phyloP scores from a whole-genome alignment of 257 asterid genomes.

The Nicotiana attenuata region DNA sequence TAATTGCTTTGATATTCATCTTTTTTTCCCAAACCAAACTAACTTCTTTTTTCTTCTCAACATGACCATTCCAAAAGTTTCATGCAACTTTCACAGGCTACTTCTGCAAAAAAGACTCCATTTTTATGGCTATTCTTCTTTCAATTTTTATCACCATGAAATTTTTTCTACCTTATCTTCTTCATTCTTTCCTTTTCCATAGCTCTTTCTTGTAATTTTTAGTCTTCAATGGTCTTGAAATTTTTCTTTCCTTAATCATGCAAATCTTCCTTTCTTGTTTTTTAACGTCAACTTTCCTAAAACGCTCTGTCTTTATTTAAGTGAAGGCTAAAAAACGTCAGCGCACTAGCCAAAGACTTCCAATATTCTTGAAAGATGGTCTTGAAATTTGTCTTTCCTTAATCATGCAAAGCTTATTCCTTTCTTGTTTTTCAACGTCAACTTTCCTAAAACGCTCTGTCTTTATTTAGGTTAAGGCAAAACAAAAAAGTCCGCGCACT shows the following conservation, averaged over 20 bases:
- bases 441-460: too few relatives aligned
- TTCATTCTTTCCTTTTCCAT: background rate
- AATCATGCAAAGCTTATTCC: conserved; percentile 11
- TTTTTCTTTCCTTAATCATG: background rate
- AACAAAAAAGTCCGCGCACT: too few relatives aligned
- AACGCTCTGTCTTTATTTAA: too few relatives aligned
- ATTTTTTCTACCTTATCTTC: conserved; percentile 6
- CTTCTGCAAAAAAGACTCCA: conserved; percentile 20
- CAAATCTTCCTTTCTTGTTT: conserved; percentile 3
- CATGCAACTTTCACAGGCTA: conserved; percentile 25
- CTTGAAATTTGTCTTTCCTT: background rate
- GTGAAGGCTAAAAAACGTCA: too few relatives aligned
- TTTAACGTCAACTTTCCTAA: too few relatives aligned
- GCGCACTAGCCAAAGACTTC: background rate
- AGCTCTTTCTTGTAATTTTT: background rate
- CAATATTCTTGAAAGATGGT: background rate
- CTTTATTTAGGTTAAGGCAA: too few relatives aligned
- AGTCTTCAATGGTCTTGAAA: background rate
- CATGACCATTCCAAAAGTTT: conserved; percentile 20
- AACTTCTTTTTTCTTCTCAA: conserved; percentile 16
- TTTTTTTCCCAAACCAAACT: conserved; percentile 2
- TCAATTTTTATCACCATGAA: conserved; percentile 10
- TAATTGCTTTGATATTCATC: conserved; percentile 22
- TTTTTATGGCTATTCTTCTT: conserved; percentile 6
- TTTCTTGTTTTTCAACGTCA: background rate